These are phyloP conservation scores for Solanum rostratum DNA, from an alignment of 257 asterid species.

Conservation along the genomic window DNA sequence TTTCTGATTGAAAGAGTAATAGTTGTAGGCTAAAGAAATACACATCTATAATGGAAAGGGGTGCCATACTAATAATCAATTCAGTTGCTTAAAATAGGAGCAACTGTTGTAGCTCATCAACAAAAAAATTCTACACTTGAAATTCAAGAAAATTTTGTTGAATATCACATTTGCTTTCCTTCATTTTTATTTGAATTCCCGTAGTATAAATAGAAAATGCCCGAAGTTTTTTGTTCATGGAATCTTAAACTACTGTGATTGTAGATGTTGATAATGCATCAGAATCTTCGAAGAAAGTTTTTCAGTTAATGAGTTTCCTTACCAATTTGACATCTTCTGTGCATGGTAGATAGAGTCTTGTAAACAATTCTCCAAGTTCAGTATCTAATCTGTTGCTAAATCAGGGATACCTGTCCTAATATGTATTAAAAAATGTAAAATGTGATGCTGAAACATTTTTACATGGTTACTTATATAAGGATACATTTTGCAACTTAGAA, in stretches of 20 bases:
- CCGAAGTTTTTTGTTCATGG: background rate
- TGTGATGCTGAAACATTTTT: background rate
- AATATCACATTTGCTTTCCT: too few species aligned
- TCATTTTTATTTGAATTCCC: too few species aligned
- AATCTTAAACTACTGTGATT: background rate
- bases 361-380: background rate
- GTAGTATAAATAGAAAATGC: too few species aligned
- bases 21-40: background rate
- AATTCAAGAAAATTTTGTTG: too few species aligned
- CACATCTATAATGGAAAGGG: background rate
- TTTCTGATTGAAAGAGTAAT: background rate
- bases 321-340: background rate
- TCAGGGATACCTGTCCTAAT: background rate
- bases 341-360: background rate
- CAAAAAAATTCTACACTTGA: too few species aligned
- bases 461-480: background rate
- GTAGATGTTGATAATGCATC: background rate
- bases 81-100: too few species aligned
- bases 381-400: background rate
- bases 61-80: too few species aligned
- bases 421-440: background rate
- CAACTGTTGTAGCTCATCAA: too few species aligned
- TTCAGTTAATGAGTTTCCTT: background rate
- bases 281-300: background rate
- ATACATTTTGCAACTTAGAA: conserved; percentile 30